These are phyloP conservation scores for Ganoderma lingzhi DNA, from an alignment of 1,284 basidiomycete species.

Conservation along the genomic window DNA sequence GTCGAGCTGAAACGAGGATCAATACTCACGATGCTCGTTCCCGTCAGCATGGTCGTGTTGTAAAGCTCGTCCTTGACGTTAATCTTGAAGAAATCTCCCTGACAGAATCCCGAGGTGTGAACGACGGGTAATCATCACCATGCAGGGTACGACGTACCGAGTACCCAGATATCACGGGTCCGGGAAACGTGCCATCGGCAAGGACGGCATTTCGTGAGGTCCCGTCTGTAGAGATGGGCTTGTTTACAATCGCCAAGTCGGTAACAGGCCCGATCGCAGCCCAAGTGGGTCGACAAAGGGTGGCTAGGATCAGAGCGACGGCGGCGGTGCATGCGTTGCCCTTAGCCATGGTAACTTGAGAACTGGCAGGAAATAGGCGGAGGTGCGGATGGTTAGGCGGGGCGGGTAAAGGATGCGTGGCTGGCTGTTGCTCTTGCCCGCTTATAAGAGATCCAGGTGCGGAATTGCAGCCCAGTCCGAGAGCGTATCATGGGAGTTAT, in stretches of 20 bases:
- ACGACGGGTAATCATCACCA: background rate
- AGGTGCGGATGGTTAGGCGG: background rate
- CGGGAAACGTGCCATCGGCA: background rate
- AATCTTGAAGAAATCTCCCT: constrained; percentile 39
- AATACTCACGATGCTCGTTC: constrained; percentile 41
- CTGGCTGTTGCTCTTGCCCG: background rate
- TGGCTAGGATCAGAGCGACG: background rate
- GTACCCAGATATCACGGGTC: background rate
- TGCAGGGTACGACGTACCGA: background rate
- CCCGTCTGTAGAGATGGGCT: background rate
- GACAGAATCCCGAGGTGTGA: constrained; percentile 12
- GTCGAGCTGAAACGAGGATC: background rate
- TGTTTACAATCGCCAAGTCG: background rate
- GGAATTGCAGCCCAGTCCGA: background rate
- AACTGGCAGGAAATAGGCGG: background rate
- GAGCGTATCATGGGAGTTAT: background rate
- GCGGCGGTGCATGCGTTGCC: background rate
- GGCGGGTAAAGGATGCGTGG: background rate
- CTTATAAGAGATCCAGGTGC: background rate
- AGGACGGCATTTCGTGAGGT: background rate
- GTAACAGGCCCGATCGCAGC: background rate
- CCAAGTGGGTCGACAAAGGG: background rate
- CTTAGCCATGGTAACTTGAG: background rate
- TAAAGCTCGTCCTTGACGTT: constrained; percentile 45
- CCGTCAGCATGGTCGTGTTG: constrained; percentile 41